Conservation (phyloP, 352 stramenopile genomes). For the Phytophthora megakarya region DNA sequence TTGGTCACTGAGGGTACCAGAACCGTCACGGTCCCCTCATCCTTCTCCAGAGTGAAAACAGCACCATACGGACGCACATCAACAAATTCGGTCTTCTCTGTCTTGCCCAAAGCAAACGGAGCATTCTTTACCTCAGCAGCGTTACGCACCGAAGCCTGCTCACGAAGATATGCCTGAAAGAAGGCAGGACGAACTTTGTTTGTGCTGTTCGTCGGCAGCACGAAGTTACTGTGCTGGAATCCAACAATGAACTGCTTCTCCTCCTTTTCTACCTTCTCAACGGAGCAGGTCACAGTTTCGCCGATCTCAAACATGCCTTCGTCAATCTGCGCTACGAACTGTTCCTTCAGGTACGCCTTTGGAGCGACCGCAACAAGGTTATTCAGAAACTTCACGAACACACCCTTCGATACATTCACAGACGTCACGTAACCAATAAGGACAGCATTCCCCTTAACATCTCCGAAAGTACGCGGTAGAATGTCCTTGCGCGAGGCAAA, state of each 20-base stretch:
- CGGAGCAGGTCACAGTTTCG: slow-evolving; percentile 82
- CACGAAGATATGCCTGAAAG: slow-evolving; percentile 62
- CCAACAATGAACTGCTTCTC: slow-evolving; percentile 86
- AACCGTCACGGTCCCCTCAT: slow-evolving; percentile 67
- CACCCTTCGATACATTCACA: slow-evolving; percentile 71
- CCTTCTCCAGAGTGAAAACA: slow-evolving; percentile 80
- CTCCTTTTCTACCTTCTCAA: slow-evolving; percentile 74
- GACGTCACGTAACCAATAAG: slow-evolving; percentile 84
- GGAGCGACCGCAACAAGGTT: slow-evolving; percentile 82
- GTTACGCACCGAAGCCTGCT: slow-evolving; percentile 29
- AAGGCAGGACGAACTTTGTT: slow-evolving; percentile 50
- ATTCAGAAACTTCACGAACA: slow-evolving; percentile 91
- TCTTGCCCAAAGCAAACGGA: slow-evolving; percentile 64
- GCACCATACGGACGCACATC: slow-evolving; percentile 83
- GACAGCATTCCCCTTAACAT: slow-evolving; percentile 64
- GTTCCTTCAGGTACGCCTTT: slow-evolving; percentile 78
- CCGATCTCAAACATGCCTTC: slow-evolving; percentile 85
- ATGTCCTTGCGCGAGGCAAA: slow-evolving; percentile 40
- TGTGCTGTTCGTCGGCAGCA: slow-evolving; percentile 37
- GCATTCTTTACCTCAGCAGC: slow-evolving; percentile 23
- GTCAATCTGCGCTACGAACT: slow-evolving; percentile 72
- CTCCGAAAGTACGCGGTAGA: slow-evolving; percentile 61
- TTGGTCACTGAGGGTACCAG: slow-evolving; percentile 58
- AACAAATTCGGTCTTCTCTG: slow-evolving; percentile 85
- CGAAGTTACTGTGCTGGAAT: slow-evolving; percentile 55